Conservation (phyloP, 1,139 yeast species). For the Yamadazyma triangularis region DNA sequence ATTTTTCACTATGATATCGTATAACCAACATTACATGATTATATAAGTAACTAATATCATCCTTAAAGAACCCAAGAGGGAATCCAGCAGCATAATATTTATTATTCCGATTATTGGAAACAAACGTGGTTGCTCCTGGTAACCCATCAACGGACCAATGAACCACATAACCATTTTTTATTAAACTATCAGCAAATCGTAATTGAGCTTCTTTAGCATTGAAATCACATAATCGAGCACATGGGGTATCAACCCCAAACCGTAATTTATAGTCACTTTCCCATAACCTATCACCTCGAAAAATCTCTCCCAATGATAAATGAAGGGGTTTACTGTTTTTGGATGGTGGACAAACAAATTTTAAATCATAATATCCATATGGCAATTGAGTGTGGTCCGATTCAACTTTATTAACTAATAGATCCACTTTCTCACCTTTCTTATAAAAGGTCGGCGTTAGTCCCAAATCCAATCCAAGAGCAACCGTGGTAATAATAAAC, state of each 20-base stretch:
- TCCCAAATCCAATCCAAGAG: constrained; percentile 12
- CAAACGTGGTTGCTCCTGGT: constrained; percentile 87
- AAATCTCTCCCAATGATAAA: constrained; percentile 69
- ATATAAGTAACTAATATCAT: constrained; percentile 56
- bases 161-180: constrained; percentile 67
- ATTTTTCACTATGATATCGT: constrained; percentile 57
- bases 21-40: constrained; percentile 81
- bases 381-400: constrained; percentile 78
- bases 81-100: constrained; percentile 86
- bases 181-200: constrained; percentile 54
- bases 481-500: not conserved
- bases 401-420: constrained; percentile 73
- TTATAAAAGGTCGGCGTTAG: constrained; percentile 25
- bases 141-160: constrained; percentile 84
- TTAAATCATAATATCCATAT: constrained; percentile 69
- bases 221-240: constrained; percentile 65
- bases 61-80: constrained; percentile 68
- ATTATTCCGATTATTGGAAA: constrained; percentile 51
- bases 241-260: constrained; percentile 61
- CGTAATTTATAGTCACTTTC: constrained; percentile 61
- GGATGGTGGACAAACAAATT: constrained; percentile 76
- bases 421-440: constrained; percentile 61
- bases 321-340: constrained; percentile 53
- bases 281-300: constrained; percentile 79
- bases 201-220: constrained; percentile 48